A percentile compares a stretch with the other conserved stretches of the same genome.
Evolutionary conservation across 495 filamentous ascomycete species (phyloP).

Genomic region (Hapsidospora chrysogenum): DNA sequence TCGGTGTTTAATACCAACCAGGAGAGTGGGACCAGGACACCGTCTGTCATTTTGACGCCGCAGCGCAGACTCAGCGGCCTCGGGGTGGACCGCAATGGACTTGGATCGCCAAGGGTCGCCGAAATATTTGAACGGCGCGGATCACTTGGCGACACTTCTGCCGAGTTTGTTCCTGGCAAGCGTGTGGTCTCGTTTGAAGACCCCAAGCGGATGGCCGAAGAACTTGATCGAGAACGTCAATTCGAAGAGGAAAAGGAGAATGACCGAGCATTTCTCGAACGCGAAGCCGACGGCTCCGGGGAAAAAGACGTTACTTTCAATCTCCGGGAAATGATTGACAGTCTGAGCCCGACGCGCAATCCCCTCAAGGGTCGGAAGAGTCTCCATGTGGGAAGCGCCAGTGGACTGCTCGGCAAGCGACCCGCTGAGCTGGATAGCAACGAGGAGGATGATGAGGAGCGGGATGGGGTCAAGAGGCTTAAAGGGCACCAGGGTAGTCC

Average conservation of each 20-base stretch:
- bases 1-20: slow-evolving; percentile 46
- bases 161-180: slow-evolving; percentile 38
- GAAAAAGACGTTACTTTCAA: slow-evolving; percentile 45
- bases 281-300: slow-evolving; percentile 24
- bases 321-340: slow-evolving; percentile 61
- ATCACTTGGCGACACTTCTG: slow-evolving; percentile 51
- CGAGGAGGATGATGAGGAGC: slow-evolving; percentile 52
- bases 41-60: slow-evolving; percentile 45
- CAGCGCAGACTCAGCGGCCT: slow-evolving; percentile 48
- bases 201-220: slow-evolving; percentile 45
- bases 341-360: slow-evolving; percentile 60
- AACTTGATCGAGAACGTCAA: slow-evolving; percentile 51
- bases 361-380: slow-evolving; percentile 54
- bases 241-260: slow-evolving; percentile 47
- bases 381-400: slow-evolving; percentile 55
- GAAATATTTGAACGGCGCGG: slow-evolving; percentile 55
- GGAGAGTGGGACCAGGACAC: too few species aligned
- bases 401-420: slow-evolving; percentile 57
- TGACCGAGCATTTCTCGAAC: slow-evolving; percentile 34
- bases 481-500: slow-evolving; percentile 59
- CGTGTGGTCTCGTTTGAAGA: slow-evolving; percentile 47
- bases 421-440: slow-evolving; percentile 57
- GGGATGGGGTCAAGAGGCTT: slow-evolving; percentile 51
- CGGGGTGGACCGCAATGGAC: slow-evolving; percentile 55
- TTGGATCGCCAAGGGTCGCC: slow-evolving; percentile 64